These are phyloP conservation scores for Boletus sp. DNA, from an alignment of 768 basidiomycete species.

Conservation along the genomic window DNA sequence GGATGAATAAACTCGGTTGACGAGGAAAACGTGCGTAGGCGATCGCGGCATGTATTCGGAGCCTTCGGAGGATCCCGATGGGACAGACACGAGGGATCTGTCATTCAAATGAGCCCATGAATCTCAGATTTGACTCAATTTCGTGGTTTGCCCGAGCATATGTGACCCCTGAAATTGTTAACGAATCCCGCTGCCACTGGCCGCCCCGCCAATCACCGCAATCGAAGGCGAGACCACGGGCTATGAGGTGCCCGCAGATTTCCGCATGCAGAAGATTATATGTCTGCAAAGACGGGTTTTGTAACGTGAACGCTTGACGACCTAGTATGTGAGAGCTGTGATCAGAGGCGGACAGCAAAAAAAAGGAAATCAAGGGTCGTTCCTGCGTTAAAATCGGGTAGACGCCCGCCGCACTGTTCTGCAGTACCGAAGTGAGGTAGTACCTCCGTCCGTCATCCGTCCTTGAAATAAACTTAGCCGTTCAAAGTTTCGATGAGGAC, in stretches of 20 bases:
- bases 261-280: not conserved
- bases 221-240: not conserved
- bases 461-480: conserved; percentile 7
- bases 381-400: not conserved
- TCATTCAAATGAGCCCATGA: conserved; percentile 18
- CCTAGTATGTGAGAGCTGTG: not conserved
- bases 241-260: not conserved
- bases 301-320: not conserved
- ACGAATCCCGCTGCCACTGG: conserved; percentile 4
- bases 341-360: not conserved
- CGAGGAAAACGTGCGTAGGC: conserved; percentile 11
- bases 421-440: not conserved
- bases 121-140: conserved; percentile 30
- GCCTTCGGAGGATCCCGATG: conserved; percentile 24
- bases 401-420: not conserved
- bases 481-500: conserved; percentile 11
- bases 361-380: not conserved
- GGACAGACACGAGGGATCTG: conserved; percentile 14
- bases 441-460: not conserved
- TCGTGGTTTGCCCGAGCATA: conserved; percentile 7
- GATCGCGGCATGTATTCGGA: conserved; percentile 20
- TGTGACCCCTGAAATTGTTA: conserved; percentile 22
- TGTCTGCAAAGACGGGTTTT: not conserved
- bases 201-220: conserved; percentile 7
- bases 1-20: conserved; percentile 16